Evolutionary conservation across 352 stramenopile genomes (phyloP), one percentile per base, ranked within the genome.

Genomic region (Phytophthora pluvialis): DNA sequence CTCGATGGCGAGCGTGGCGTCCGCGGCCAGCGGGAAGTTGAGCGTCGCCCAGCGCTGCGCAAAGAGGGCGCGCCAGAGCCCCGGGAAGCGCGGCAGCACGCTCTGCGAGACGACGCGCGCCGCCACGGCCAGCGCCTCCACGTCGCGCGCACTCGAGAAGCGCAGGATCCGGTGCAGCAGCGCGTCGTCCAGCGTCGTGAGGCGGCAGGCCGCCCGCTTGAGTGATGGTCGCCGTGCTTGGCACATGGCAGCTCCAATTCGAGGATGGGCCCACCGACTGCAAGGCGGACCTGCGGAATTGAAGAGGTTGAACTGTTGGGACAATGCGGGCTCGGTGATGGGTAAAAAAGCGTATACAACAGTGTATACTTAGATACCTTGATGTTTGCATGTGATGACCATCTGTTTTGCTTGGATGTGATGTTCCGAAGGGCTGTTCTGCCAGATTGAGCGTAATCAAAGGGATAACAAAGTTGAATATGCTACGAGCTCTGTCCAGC

Each of bases 21-120:
- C 31, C 0, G 29, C 46, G 32, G 61, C 59, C 11, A 92, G 60
- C 16, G 77, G 55, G 47, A 86, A 93, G 62, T 93, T 93, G 50
- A 90, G 75, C 48, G 70, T 77, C 10, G 68, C 65, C 84, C 84
- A 93, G 21, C 79, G 81, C 16, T 75, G 71, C 38, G 70, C 69
- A 50, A 93, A 93, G 32, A 91, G 73, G 38, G 66, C 43, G 35
- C 70, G 77, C 84, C 84, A 93, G 51, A 93, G 43, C 2, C 28
- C 16, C 28, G 84, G 75, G 35, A 86, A 91, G n/a, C 44, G 67
- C 40, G 73, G 74, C 31, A 91, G 38, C 18, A 91, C 72, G 26
- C 78, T 51, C 2, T 36, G 36, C 16, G 72, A 70, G 7, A 93
- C 63, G 21, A 71, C 44, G 13, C 67, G 73, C 13, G 72, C 71